phyloP scores from a whole-genome alignment of 176 grass and related monocot species.

The Zea luxurians region DNA sequence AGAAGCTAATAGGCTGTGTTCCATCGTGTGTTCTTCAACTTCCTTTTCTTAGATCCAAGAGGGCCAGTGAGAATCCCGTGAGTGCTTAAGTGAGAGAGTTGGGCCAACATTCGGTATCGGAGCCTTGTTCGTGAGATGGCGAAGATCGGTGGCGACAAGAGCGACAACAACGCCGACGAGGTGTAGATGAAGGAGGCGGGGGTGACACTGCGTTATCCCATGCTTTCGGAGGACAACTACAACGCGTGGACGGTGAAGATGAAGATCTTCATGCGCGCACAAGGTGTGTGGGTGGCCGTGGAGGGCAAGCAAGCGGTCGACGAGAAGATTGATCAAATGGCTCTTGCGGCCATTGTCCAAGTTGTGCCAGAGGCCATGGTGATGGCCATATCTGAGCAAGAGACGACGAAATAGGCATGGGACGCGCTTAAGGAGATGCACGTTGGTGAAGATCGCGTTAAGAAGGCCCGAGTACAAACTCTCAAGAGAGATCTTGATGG shows the following conservation, averaged over 20 bases:
- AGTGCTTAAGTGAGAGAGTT: too few species aligned
- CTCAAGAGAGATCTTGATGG: neutral
- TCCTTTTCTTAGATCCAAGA: too few species aligned
- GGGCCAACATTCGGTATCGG: too few species aligned
- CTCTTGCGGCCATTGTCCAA: neutral
- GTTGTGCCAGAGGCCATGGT: neutral
- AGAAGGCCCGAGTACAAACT: neutral
- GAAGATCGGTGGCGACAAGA: neutral
- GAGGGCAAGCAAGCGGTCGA: too few species aligned
- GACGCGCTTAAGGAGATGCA: neutral
- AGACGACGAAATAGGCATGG: neutral
- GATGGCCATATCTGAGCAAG: neutral
- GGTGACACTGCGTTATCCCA: neutral
- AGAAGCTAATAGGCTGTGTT: too few species aligned
- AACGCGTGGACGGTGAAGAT: neutral
- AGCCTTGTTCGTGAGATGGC: too few species aligned
- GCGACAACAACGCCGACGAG: neutral
- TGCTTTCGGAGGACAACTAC: neutral
- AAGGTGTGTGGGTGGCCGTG: neutral
- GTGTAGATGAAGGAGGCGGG: neutral
- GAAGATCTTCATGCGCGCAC: neutral
- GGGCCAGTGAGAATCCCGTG: too few species aligned
- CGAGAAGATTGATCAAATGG: neutral
- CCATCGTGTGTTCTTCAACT: too few species aligned
- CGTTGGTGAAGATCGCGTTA: neutral